Conservation (phyloP, 2,329 filamentous ascomycete species). For the Epichloe sibirici region DNA sequence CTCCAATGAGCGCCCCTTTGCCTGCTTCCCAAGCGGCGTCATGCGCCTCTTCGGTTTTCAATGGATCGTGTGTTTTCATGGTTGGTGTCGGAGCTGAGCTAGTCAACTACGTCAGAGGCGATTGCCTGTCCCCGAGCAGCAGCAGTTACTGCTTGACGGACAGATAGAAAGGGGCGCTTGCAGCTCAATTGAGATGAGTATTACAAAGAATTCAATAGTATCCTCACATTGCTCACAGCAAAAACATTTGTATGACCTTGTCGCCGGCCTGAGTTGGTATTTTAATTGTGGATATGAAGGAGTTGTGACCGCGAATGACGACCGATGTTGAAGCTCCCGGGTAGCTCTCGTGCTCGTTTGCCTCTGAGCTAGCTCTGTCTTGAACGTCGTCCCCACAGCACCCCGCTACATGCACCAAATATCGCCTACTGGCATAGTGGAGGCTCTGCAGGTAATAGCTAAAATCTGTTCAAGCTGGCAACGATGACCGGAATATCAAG, state of each 20-base stretch:
- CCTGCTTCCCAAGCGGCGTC: conserved; percentile 61
- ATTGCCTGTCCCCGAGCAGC: background rate
- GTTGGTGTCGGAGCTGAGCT: background rate
- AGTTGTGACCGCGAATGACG: background rate
- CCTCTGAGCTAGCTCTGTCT: background rate
- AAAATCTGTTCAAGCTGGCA: conserved; percentile 2
- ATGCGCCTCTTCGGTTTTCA: conserved; percentile 54
- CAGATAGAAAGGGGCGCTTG: background rate
- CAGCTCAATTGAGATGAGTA: background rate
- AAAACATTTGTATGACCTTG: background rate
- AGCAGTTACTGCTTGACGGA: too few relatives aligned
- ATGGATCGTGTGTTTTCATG: conserved; percentile 42
- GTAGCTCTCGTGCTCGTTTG: background rate
- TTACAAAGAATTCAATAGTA: background rate
- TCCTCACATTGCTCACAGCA: background rate
- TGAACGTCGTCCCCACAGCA: background rate
- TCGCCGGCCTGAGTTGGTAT: background rate
- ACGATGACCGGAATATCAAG: conserved; percentile 6
- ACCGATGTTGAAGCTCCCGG: conserved; percentile 1
- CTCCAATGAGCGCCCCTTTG: conserved; percentile 53
- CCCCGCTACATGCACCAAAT: conserved; percentile 8
- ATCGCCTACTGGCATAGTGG: conserved; percentile 11
- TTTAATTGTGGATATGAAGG: background rate
- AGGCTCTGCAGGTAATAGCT: background rate
- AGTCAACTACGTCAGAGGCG: background rate